These are phyloP conservation scores for Edhazardia aedis DNA, from an alignment of 371 early-diverging fungal genomes.

Conservation along the genomic window DNA sequence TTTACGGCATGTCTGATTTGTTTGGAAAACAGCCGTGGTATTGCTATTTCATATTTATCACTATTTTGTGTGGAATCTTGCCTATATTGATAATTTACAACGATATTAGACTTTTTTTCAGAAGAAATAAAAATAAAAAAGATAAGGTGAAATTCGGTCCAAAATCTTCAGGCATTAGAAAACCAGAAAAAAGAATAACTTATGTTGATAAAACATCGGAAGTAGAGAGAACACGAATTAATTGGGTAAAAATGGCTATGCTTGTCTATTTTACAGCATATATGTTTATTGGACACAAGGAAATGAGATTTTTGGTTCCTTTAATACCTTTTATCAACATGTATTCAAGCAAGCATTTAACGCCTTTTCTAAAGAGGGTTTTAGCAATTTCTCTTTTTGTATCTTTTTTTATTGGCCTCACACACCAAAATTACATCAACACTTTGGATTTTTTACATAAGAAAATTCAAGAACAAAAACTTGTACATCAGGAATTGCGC, in stretches of 20 bases:
- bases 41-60: conserved; percentile 1
- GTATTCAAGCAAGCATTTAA: too few species aligned
- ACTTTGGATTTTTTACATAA: background rate
- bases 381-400: background rate
- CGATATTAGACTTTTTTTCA: too few species aligned
- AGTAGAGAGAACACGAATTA: too few species aligned
- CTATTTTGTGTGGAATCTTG: conserved; percentile 6
- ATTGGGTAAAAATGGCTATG: background rate
- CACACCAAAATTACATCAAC: background rate
- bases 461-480: background rate
- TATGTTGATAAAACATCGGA: too few species aligned
- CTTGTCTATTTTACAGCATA: conserved; percentile 8
- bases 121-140: too few species aligned
- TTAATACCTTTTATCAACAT: conserved; percentile 9
- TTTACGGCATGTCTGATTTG: conserved; percentile 1
- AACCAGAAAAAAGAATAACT: too few species aligned
- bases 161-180: too few species aligned
- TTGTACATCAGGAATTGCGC: too few species aligned
- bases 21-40: conserved; percentile 10
- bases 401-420: background rate
- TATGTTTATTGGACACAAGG: conserved; percentile 12
- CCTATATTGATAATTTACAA: conserved; percentile 1
- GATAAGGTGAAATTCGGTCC: too few species aligned
- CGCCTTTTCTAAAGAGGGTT: too few species aligned
- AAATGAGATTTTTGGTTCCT: conserved; percentile 23